Conservation (phyloP, 257 asterid genomes). For the Solanum lycopersicoides region DNA sequence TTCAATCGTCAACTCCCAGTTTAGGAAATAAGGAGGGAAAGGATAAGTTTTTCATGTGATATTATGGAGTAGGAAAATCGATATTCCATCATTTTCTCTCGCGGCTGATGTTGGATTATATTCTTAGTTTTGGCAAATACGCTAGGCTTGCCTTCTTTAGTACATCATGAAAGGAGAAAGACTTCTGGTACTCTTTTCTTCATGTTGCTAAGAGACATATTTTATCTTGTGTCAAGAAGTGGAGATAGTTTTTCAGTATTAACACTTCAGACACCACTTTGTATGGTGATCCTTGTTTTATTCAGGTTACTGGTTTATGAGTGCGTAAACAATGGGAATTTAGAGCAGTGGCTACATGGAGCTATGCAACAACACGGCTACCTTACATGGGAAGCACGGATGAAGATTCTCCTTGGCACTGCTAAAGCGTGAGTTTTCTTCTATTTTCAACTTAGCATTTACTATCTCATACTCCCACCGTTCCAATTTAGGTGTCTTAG, state of each 20-base stretch:
- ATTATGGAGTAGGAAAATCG: not conserved
- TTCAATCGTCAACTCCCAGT: not conserved
- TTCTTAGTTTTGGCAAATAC: not conserved
- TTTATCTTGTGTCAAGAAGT: not conserved
- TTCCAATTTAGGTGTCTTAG: not conserved
- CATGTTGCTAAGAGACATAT: not conserved
- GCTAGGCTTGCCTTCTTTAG: not conserved
- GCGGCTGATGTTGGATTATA: not conserved
- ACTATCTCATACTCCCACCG: not conserved
- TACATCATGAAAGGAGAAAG: not conserved
- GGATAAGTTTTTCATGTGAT: not conserved
- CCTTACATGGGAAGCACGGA: conserved; percentile 56
- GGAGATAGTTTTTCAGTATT: not conserved
- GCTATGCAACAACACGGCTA: conserved; percentile 37
- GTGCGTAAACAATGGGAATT: conserved; percentile 74
- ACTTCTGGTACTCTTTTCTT: not conserved
- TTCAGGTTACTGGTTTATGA: conserved; percentile 68
- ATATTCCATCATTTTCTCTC: not conserved
- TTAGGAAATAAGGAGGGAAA: not conserved
- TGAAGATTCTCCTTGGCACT: conserved; percentile 43
- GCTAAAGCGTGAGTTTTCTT: conserved; percentile 35
- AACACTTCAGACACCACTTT: not conserved
- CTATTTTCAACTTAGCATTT: not conserved
- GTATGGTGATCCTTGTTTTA: not conserved
- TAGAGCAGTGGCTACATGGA: conserved; percentile 85